Evolutionary conservation across 306 rosid species (phyloP).

Genomic region (Vachellia collinsii): DNA sequence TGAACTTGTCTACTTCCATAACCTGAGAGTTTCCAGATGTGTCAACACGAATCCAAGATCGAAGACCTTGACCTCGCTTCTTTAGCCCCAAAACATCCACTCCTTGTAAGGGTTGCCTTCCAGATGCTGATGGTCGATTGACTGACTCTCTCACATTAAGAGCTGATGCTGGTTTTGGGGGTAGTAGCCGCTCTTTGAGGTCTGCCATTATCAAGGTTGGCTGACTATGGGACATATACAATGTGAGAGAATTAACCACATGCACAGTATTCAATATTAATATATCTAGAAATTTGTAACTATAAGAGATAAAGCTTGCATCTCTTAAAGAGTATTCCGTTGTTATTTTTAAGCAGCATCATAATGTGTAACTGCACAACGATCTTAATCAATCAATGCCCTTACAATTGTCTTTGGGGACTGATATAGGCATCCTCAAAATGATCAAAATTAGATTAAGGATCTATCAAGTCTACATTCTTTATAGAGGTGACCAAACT

Average conservation of each 20-base stretch:
- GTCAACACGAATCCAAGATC: slow-evolving; percentile 98
- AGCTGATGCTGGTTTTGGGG: slow-evolving; percentile 87
- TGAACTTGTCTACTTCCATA: slow-evolving; percentile 94
- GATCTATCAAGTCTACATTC: neutral
- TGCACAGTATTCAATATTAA: neutral
- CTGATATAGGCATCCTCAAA: neutral
- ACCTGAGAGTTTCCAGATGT: slow-evolving; percentile 81
- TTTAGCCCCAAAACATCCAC: slow-evolving; percentile 89
- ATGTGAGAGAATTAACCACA: slow-evolving; percentile 26
- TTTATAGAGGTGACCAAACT: neutral
- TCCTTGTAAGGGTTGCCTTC: slow-evolving; percentile 82
- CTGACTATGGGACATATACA: slow-evolving; percentile 36
- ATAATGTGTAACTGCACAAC: neutral
- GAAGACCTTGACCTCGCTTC: slow-evolving; percentile 95
- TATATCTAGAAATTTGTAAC: neutral
- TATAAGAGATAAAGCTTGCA: neutral
- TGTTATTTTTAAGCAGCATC: neutral
- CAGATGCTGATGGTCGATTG: slow-evolving; percentile 68
- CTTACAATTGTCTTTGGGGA: neutral
- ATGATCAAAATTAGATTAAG: neutral
- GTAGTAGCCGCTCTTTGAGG: slow-evolving; percentile 79
- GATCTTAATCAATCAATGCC: neutral
- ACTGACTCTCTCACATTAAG: slow-evolving; percentile 64
- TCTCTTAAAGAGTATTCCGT: neutral
- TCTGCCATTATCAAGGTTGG: slow-evolving; percentile 67